These are phyloP conservation scores for Geranium rotundifolium DNA, from an alignment of 345 rosid species.

Conservation along the genomic window DNA sequence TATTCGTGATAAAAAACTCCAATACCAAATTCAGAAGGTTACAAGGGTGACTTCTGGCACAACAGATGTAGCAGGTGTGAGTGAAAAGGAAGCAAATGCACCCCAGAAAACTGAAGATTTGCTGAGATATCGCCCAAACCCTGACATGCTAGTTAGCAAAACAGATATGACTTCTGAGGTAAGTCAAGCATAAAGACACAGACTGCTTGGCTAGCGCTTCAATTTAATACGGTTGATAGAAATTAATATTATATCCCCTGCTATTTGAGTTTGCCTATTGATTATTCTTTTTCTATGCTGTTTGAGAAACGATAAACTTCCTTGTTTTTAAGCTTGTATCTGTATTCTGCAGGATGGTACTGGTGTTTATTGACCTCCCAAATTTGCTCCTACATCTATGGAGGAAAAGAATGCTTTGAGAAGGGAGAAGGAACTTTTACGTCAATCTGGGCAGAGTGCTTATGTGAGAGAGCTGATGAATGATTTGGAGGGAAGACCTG, in stretches of 20 bases:
- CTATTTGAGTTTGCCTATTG: too few species aligned
- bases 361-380: constrained; percentile 62
- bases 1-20: constrained; percentile 47
- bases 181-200: not conserved
- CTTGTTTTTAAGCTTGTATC: constrained; percentile 9
- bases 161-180: constrained; percentile 25
- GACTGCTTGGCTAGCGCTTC: too few species aligned
- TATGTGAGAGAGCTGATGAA: constrained; percentile 60
- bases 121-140: constrained; percentile 68
- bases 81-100: constrained; percentile 25
- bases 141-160: constrained; percentile 59
- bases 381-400: constrained; percentile 63
- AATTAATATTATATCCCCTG: too few species aligned
- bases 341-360: constrained; percentile 32
- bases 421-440: constrained; percentile 49
- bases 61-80: constrained; percentile 17
- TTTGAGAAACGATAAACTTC: not conserved
- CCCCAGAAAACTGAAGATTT: constrained; percentile 47
- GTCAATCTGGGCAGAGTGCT: constrained; percentile 41
- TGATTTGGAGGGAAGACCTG: constrained; percentile 76
- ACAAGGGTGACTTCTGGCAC: constrained; percentile 27
- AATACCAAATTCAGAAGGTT: constrained; percentile 86
- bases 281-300: too few species aligned
- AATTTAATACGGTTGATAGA: too few species aligned
- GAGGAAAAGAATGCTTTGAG: constrained; percentile 61